Percentiles rank a stretch among this genome's conserved stretches.
Conservation (phyloP, 2,329 filamentous ascomycete species). For the Fusarium floridanum region DNA sequence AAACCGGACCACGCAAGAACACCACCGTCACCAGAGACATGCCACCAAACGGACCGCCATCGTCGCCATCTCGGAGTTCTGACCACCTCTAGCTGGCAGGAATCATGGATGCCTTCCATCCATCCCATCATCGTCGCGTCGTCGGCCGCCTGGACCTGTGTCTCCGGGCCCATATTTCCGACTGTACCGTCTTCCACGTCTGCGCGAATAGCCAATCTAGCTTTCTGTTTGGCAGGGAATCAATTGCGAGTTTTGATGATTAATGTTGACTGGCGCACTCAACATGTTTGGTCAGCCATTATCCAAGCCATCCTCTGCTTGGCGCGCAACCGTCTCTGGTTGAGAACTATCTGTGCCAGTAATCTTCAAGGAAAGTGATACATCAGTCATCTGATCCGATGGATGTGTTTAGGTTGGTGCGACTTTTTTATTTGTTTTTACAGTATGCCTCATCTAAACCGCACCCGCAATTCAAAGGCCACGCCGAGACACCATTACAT, state of each 20-base stretch:
- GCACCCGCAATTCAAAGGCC: slow-evolving; percentile 1
- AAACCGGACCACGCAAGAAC: slow-evolving; percentile 1
- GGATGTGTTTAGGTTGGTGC: slow-evolving; percentile 9
- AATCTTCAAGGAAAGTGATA: slow-evolving; percentile 8
- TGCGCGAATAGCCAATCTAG: slow-evolving; percentile 30
- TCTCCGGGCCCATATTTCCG: slow-evolving; percentile 30
- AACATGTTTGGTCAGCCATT: slow-evolving; percentile 14
- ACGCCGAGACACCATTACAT: slow-evolving; percentile 26
- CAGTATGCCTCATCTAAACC: slow-evolving; percentile 24
- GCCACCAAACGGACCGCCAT: background rate
- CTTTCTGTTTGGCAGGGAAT: slow-evolving; percentile 5
- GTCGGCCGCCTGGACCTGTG: slow-evolving; percentile 1
- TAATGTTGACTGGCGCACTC: slow-evolving; percentile 16
- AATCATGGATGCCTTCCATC: background rate
- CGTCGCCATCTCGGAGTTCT: background rate
- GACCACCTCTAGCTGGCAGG: background rate
- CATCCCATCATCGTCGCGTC: background rate
- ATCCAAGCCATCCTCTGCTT: slow-evolving; percentile 19
- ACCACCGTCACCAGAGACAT: background rate
- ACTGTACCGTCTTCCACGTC: slow-evolving; percentile 16
- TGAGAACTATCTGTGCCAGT: slow-evolving; percentile 21
- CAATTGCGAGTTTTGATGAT: slow-evolving; percentile 1
- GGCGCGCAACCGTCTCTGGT: slow-evolving; percentile 4
- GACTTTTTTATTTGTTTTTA: slow-evolving; percentile 3
- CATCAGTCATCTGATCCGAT: slow-evolving; percentile 5